These are phyloP conservation scores for Astragalus glycyphyllos DNA, from an alignment of 306 rosid species.

Conservation along the genomic window DNA sequence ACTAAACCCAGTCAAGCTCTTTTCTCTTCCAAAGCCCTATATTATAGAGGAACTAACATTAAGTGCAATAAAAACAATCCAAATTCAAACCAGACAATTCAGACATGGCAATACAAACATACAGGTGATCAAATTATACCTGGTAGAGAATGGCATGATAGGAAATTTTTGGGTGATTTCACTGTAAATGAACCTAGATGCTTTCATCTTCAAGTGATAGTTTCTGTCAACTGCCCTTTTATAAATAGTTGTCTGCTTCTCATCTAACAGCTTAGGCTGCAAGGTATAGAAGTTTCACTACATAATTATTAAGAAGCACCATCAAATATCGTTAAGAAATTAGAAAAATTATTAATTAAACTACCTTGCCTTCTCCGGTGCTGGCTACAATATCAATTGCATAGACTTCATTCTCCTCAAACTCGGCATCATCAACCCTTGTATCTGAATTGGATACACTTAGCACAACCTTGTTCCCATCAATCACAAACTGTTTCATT, in stretches of 20 bases:
- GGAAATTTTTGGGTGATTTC: slow-evolving; percentile 92
- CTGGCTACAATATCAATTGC: slow-evolving; percentile 91
- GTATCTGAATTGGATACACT: slow-evolving; percentile 81
- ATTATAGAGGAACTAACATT: neutral
- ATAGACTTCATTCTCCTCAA: slow-evolving; percentile 95
- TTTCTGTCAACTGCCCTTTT: slow-evolving; percentile 94
- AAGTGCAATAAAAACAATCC: too few species aligned
- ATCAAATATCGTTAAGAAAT: too few species aligned
- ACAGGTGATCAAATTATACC: slow-evolving; percentile 47
- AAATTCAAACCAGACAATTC: slow-evolving; percentile 37
- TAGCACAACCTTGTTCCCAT: slow-evolving; percentile 91
- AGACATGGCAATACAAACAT: neutral
- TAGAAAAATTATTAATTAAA: neutral
- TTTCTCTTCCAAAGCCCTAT: slow-evolving; percentile 84
- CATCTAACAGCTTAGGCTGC: slow-evolving; percentile 94
- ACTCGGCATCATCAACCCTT: slow-evolving; percentile 92
- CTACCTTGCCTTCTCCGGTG: slow-evolving; percentile 95
- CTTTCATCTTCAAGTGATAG: slow-evolving; percentile 95
- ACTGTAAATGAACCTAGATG: slow-evolving; percentile 95
- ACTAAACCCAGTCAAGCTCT: slow-evolving; percentile 54
- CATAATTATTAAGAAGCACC: neutral
- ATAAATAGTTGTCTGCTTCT: slow-evolving; percentile 93
- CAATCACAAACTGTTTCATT: slow-evolving; percentile 56
- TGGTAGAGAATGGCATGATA: slow-evolving; percentile 94
- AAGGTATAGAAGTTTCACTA: slow-evolving; percentile 22